Evolutionary conservation across 2,329 filamentous ascomycete genomes (phyloP), one percentile per base, ranked within the genome.

Genomic region (Aspergillus nomiae): DNA sequence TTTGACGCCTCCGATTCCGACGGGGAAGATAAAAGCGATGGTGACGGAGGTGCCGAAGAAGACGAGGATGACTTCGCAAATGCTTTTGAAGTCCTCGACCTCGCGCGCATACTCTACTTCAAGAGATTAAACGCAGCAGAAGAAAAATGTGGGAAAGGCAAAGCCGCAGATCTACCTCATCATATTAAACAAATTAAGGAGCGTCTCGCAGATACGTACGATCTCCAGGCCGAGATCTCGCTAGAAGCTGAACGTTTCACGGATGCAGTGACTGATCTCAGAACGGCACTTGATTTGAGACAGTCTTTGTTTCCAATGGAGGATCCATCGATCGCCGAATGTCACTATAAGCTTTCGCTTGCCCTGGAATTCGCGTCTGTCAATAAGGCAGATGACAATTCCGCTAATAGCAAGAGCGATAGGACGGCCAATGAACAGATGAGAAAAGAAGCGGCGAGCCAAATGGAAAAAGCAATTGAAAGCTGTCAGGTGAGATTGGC

Each of bases 151-250:
- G 81, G 77, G 51, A 83, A 84, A 63, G 82, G 80, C 57, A 87
- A 86, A 70, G 79, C 78, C 8, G 79, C 76, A 45, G 77, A 70
- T 66, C 63, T 76, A 66, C 63, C 78, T 46, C 65, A 77, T 57
- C 77, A 81, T 66, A 71, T 79, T 24, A 81, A 84, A 67, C 87
- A 91, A 64, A 83, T 94, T 73, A 94, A 93, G 78, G 92, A 96
- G 78, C 89, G 92, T 61, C 86, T 98, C 38, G 92, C 92, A 64
- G 95, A 99, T 74, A 96, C 92, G 10, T 92, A 97, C 76, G 94
- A 97, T 75, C 86, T 97, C 61, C 90, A 98, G 65, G 92, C 94
- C 11, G 95, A 99, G 79, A 97, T 99, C 65, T 96, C 91, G n/a
- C 84, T 99, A 32, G 95, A 99, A 81, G 97, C 95, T 70, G 95